These are phyloP conservation scores for Emericellopsis terricola DNA, from an alignment of 495 filamentous ascomycete genomes.

Conservation along the genomic window DNA sequence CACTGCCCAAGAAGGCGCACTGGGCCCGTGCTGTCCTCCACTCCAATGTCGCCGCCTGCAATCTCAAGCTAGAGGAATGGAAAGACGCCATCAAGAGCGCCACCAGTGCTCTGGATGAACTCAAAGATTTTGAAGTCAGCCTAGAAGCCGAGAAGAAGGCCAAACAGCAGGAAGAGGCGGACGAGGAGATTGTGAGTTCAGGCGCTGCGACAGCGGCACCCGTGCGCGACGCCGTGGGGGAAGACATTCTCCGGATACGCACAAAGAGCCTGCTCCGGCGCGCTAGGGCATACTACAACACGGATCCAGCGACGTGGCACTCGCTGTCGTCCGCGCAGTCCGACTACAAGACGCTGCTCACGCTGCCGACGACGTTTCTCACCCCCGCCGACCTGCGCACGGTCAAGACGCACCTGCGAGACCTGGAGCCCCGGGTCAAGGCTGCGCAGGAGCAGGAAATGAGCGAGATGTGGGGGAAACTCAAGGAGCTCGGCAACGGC, in stretches of 20 bases:
- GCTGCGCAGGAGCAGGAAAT: slow-evolving; percentile 71
- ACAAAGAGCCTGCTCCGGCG: slow-evolving; percentile 76
- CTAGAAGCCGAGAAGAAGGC: slow-evolving; percentile 18
- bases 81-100: slow-evolving; percentile 65
- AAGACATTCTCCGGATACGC: slow-evolving; percentile 59
- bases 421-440: slow-evolving; percentile 47
- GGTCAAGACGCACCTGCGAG: slow-evolving; percentile 43
- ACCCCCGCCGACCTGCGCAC: slow-evolving; percentile 42
- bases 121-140: slow-evolving; percentile 36
- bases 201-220: slow-evolving; percentile 29
- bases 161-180: slow-evolving; percentile 38
- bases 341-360: slow-evolving; percentile 44
- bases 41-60: slow-evolving; percentile 80
- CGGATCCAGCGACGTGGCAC: slow-evolving; percentile 47
- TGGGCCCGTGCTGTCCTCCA: slow-evolving; percentile 77
- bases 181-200: slow-evolving; percentile 36
- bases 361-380: slow-evolving; percentile 31
- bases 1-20: slow-evolving; percentile 75
- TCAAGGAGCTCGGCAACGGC: slow-evolving; percentile 85
- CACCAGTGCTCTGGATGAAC: slow-evolving; percentile 48
- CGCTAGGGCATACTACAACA: slow-evolving; percentile 51
- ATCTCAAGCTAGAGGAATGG: slow-evolving; percentile 75
- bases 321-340: slow-evolving; percentile 67
- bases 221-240: slow-evolving; percentile 14
- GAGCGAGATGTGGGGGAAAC: slow-evolving; percentile 88